Evolutionary conservation across 495 filamentous ascomycete species (phyloP).

Genomic region (Penicillium soppii): DNA sequence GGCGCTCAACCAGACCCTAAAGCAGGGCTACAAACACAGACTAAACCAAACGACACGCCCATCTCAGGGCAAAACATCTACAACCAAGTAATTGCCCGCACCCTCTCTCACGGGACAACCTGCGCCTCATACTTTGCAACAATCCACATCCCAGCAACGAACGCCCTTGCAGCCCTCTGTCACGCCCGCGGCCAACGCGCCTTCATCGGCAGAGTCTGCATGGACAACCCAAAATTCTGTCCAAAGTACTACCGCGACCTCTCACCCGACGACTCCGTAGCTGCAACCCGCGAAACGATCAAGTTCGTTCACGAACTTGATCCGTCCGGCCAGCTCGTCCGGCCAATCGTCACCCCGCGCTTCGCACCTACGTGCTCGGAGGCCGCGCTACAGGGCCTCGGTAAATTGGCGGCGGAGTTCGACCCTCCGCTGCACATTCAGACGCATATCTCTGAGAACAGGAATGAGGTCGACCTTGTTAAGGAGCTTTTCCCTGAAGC

Average conservation of each 20-base stretch:
- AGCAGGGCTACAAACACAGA: background rate
- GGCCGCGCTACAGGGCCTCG: slow-evolving; percentile 60
- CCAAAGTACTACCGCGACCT: slow-evolving; percentile 76
- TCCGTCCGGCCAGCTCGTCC: slow-evolving; percentile 56
- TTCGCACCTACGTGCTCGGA: slow-evolving; percentile 78
- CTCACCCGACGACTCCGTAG: slow-evolving; percentile 53
- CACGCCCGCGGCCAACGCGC: slow-evolving; percentile 74
- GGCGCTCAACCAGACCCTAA: slow-evolving; percentile 11
- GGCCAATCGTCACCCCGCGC: slow-evolving; percentile 84
- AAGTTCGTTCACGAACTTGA: slow-evolving; percentile 68
- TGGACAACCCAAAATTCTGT: slow-evolving; percentile 65
- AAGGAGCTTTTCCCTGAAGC: slow-evolving; percentile 63
- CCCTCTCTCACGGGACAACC: slow-evolving; percentile 84
- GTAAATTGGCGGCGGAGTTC: slow-evolving; percentile 57
- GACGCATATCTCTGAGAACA: slow-evolving; percentile 91
- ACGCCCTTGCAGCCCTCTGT: slow-evolving; percentile 80
- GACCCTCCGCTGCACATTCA: slow-evolving; percentile 65
- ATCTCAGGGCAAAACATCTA: slow-evolving; percentile 60
- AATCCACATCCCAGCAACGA: slow-evolving; percentile 72
- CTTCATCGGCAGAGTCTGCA: slow-evolving; percentile 83
- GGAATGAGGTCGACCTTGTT: slow-evolving; percentile 68
- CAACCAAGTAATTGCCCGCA: slow-evolving; percentile 67
- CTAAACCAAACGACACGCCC: slow-evolving; percentile 7
- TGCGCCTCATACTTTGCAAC: slow-evolving; percentile 90
- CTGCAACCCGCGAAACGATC: slow-evolving; percentile 60